Base-by-base conservation (phyloP, 2,329 filamentous ascomycete genomes). In the Colletotrichum gloeosporioides region DNA sequence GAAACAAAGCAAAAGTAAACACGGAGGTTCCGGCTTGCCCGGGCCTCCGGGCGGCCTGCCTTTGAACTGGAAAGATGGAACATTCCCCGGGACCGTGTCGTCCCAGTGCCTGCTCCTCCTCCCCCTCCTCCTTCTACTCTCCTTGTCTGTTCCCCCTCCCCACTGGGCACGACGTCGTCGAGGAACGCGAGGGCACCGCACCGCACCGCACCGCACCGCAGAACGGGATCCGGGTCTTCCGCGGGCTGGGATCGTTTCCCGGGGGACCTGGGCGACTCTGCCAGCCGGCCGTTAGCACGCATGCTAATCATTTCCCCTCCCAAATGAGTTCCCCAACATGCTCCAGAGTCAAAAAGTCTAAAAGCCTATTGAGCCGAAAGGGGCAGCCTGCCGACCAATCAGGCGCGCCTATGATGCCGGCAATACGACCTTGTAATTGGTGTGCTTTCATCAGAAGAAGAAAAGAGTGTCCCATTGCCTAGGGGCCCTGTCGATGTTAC, bases 251-350 rank as follows among this genome's bases (percentile, higher is more conserved):
- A 27, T 4, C 27, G 16, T 27, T 29, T 15, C 7, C 31, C 13
- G 18, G 61, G 13, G 25, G 32, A 59, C 36, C 31, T 63, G 27
- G 55, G 22, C 49, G 62, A 62, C 62, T 55, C 73, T 67, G 73
- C 39, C 69, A 64, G 32, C 62, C 62, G 31, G 62, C 34, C n/a
- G 32, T 67, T 44, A 72, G 62, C 31, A 72, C 39, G 67, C 61
- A 49, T 59, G 59, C 34, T 53, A 66, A 72, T 29, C 15, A 70
- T 44, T 53, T 39, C 25, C 22, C 49, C 12, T 34, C 27, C 15
- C 29, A 76, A 73, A 73, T 76, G 63, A 64, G 55, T 15, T 55
- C 44, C 27, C 39, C 63, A 73, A 55, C 53, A 69, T 39, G 29
- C 74, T 73, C 59, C 74, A 64, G 32, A 27, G 22, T 15, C 68